These are phyloP conservation scores for Protomyces inundatus DNA, from an alignment of 1,139 yeast species.

Conservation along the genomic window DNA sequence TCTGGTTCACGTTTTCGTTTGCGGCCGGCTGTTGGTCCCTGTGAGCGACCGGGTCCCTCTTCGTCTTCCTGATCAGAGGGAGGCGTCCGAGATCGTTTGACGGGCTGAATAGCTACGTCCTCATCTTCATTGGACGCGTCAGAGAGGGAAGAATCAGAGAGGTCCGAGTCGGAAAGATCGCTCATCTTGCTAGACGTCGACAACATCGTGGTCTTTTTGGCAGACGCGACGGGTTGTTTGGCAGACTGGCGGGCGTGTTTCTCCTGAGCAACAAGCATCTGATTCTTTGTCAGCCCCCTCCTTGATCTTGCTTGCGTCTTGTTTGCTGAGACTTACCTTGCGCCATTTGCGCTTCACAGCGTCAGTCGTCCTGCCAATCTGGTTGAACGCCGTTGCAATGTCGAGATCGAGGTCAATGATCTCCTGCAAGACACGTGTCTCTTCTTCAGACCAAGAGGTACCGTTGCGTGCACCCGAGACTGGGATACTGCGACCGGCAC, in stretches of 20 bases:
- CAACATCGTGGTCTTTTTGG: background rate
- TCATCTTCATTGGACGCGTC: background rate
- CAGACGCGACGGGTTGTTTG: background rate
- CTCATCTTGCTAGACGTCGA: background rate
- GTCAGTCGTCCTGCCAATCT: conserved; percentile 14
- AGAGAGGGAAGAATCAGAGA: background rate
- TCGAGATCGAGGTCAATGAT: background rate
- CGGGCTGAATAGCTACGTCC: background rate
- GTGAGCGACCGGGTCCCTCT: background rate
- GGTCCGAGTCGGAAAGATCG: background rate
- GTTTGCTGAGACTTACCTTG: background rate
- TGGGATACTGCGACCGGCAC: background rate
- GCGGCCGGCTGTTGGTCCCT: background rate
- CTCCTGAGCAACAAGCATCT: background rate
- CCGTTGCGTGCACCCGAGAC: conserved; percentile 14
- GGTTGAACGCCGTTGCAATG: conserved; percentile 2
- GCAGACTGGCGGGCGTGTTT: background rate
- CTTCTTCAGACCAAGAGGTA: conserved; percentile 15
- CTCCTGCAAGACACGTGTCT: background rate
- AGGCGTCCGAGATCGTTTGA: too few relatives aligned
- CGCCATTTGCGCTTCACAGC: conserved; percentile 24
- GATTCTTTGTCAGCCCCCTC: too few relatives aligned
- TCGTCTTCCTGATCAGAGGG: background rate
- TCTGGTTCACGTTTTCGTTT: background rate
- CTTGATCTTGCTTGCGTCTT: too few relatives aligned